A percentile compares a stretch with the other conserved stretches of the same genome.
phyloP scores from a whole-genome alignment of 2,329 filamentous ascomycete species.

The Tetracladium maxilliforme region DNA sequence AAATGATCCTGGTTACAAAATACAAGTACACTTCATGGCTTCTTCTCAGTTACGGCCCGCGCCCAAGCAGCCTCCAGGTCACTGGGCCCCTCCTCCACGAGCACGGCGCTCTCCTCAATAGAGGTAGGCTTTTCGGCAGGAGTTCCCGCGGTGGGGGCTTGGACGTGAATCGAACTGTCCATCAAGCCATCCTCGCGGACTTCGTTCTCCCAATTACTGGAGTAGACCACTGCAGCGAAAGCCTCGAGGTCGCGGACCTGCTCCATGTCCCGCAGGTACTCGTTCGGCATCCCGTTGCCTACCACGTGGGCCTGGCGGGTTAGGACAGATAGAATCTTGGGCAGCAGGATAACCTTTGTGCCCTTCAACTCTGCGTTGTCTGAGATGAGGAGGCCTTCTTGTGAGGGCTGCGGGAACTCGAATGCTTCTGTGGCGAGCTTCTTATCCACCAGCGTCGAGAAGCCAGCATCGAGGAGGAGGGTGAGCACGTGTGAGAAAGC shows the following conservation, averaged over 20 bases:
- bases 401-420: conserved; percentile 33
- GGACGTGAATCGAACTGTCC: conserved; percentile 20
- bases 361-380: conserved; percentile 35
- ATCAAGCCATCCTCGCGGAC: conserved; percentile 35
- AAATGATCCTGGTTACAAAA: neutral
- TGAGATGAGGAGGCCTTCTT: conserved; percentile 19
- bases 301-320: conserved; percentile 85
- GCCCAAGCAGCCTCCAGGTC: neutral
- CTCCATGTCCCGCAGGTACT: conserved; percentile 63
- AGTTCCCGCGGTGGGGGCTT: too few species aligned
- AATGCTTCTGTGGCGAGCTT: conserved; percentile 72
- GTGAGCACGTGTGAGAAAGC: conserved; percentile 78
- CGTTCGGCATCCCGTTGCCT: conserved; percentile 61
- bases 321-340: conserved; percentile 78
- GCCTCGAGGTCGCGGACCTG: conserved; percentile 61
- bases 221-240: conserved; percentile 78
- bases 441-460: conserved; percentile 68
- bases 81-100: too few species aligned
- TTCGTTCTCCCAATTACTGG: conserved; percentile 65
- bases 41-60: neutral
- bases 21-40: neutral
- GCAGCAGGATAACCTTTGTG: conserved; percentile 69
- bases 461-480: conserved; percentile 74
- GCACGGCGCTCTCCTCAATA: too few species aligned
- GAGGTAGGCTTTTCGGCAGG: too few species aligned